phyloP scores from a whole-genome alignment of 202 grass and related monocot genomes.

The Alloteropsis angusta region DNA sequence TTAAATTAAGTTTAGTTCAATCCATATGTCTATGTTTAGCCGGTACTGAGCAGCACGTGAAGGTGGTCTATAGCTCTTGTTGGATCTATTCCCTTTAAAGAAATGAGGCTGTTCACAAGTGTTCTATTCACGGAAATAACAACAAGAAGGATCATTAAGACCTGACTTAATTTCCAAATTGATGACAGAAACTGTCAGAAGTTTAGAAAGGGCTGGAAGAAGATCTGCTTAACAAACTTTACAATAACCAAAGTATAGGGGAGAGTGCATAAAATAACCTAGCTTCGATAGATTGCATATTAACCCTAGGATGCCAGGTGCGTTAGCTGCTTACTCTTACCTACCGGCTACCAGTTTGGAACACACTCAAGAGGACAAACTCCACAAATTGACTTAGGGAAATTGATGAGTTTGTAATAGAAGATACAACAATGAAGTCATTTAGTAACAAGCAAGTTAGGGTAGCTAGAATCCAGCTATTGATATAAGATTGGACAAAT shows the following conservation, averaged over 20 bases:
- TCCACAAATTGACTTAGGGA: background rate
- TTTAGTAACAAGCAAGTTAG: background rate
- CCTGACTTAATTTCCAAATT: background rate
- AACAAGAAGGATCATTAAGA: background rate
- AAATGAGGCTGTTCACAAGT: background rate
- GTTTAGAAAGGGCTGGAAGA: background rate
- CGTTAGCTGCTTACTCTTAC: conserved; percentile 13
- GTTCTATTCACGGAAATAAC: background rate
- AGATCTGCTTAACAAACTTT: background rate
- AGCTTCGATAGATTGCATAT: background rate
- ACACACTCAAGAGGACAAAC: conserved; percentile 4
- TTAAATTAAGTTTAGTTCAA: conserved; percentile 3
- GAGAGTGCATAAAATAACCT: background rate
- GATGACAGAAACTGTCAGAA: background rate
- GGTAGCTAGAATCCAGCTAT: background rate
- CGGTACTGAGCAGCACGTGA: background rate
- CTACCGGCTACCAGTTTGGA: conserved; percentile 14
- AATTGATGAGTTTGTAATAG: background rate
- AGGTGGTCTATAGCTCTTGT: background rate
- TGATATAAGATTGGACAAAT: background rate
- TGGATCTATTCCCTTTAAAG: conserved; percentile 8
- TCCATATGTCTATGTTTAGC: conserved; percentile 1
- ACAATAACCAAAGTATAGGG: background rate
- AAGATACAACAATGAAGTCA: background rate
- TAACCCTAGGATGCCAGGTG: background rate